Evolutionary conservation across 2,329 filamentous ascomycete genomes (phyloP), one percentile per base, ranked within the genome.

Genomic region (Anisogramma anomala): DNA sequence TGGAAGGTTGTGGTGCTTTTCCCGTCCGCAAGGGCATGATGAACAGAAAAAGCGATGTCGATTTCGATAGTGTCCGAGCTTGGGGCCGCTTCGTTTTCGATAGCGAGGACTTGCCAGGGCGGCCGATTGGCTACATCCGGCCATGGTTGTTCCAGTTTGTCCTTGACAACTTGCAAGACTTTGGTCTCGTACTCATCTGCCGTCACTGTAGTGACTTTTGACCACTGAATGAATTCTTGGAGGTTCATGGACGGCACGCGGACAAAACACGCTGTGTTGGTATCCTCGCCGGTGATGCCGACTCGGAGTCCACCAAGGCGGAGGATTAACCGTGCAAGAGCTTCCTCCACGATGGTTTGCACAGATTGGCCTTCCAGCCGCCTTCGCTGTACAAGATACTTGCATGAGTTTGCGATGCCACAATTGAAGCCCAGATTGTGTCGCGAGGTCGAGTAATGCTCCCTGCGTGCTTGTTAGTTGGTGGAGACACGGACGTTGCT

Each of bases 21-120:
- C 1, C 74, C 74, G 47, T 77, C 74, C 18, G 63, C 61, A 14
- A 77, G 56, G 0, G 63, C 59, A 48, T 77, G 73, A 46, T 77
- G 73, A 25, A 60, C 70, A 4, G 62, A 58, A 47, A 75, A 71
- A 5, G 65, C 47, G 10, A 72, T 45, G 36, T 73, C 63, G 20
- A 55, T 31, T 25, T 64, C 49, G 5, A 56, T 20, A 2, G 48
- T 32, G 4, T 46, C 40, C 1, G 51, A 33, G 3, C 43, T 22
- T 11, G 36, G 13, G 7, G 36, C 35, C 5, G 22, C 22, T 23
- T 53, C 43, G n/a, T 43, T 28, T 23, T 46, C 45, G 17, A 65
- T 51, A 32, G 69, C 57, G 2, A 60, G 54, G 10, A 72, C 41
- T 30, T 61, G 66, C 72, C 71, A 77, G 0, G 67, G 65, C 0